Evolutionary conservation across 495 filamentous ascomycete species (phyloP), one percentile per base, ranked within the genome.

Genomic region (Lepidopterella palustris): DNA sequence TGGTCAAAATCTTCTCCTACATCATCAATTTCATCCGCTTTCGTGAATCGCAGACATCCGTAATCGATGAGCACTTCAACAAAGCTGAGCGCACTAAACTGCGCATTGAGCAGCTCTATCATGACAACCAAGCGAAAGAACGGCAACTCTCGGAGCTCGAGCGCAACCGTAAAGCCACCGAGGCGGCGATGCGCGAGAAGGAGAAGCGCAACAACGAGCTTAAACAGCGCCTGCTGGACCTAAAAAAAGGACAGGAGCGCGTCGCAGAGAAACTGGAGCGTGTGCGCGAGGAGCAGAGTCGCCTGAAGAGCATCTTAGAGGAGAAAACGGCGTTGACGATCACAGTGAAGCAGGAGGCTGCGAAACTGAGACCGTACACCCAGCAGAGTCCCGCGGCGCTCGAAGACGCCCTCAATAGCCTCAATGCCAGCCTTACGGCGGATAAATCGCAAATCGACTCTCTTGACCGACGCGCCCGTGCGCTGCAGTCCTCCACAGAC

Each of bases 21-120:
- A 79, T 97, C 53, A 97, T 98, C 74, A 98, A 98, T 74, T 98
- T 98, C 73, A 90, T 96, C 52, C 83, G 93, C 50, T 98, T 97
- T 74, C 88, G 95, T 61, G 92, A 96, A 75, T 88, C 84, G 56
- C 91, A 96, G 74, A 89, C 87, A 5, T 73, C 77, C 13, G 81
- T 90, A 2, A 96, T 97, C 49, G 89, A 93, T 64, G 86, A 92
- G 69, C 89, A 97, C 72, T 92, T 90, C 76, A 90, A 95, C 77
- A 89, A 88, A 64, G 80, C 88, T 18, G 90, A 97, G 71, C 82
- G 79, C 59, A 90, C 87, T 0, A 96, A 95, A 73, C 75, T 84
- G 55, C 83, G 84, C 60, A 95, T 97, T 68, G 90, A 96, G 73
- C 79, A 84, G n/a, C 80, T 97, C 10, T 89, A 87, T 58, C 73